A percentile compares a stretch with the other conserved stretches of the same genome.
Evolutionary conservation across 352 stramenopile species (phyloP).

Genomic region (Phytophthora cactorum): DNA sequence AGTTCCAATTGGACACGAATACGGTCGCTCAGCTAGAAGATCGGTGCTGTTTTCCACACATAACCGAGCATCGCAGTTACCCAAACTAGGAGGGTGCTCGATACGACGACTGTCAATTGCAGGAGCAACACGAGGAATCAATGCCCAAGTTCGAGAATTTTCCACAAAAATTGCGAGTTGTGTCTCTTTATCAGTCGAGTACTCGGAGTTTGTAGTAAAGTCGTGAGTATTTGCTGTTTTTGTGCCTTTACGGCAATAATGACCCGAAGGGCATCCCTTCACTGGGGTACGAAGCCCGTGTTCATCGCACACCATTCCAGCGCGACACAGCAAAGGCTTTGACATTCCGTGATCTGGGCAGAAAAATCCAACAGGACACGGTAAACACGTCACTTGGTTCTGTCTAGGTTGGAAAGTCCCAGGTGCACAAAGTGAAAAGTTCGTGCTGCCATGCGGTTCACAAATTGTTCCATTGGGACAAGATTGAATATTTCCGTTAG

Average conservation of each 20-base stretch:
- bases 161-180: conserved; percentile 72
- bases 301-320: conserved; percentile 93
- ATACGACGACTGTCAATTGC: conserved; percentile 65
- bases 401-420: conserved; percentile 94
- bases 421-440: conserved; percentile 95
- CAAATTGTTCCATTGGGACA: conserved; percentile 92
- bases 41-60: conserved; percentile 53
- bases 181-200: conserved; percentile 65
- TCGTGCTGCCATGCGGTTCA: conserved; percentile 53
- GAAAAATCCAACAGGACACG: conserved; percentile 94
- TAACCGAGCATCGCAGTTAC: conserved; percentile 49
- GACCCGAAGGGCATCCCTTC: conserved; percentile 90
- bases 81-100: conserved; percentile 65
- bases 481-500: conserved; percentile 53
- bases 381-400: conserved; percentile 80
- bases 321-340: conserved; percentile 91
- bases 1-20: conserved; percentile 93
- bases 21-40: conserved; percentile 91
- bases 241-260: conserved; percentile 94
- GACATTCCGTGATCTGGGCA: conserved; percentile 93
- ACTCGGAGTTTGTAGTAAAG: conserved; percentile 69
- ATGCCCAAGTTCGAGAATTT: conserved; percentile 47
- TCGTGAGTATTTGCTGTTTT: conserved; percentile 84
- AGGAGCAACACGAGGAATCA: conserved; percentile 53
- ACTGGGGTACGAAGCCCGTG: conserved; percentile 83